Conservation (phyloP, 2,329 filamentous ascomycete species). For the Sporothrix pseudoabietina region DNA sequence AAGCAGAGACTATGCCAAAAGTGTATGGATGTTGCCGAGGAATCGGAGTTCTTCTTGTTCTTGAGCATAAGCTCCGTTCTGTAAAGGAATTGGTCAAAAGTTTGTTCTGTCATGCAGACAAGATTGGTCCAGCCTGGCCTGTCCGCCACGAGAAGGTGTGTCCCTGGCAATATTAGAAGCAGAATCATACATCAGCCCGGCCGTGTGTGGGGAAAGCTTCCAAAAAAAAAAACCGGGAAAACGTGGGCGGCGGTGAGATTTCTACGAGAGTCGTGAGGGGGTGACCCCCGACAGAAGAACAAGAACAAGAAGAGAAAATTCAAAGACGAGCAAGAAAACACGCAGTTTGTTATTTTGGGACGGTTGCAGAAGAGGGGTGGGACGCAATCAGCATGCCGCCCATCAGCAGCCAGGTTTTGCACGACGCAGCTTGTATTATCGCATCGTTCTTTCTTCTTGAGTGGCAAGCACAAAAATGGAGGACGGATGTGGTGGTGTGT, state of each 20-base stretch:
- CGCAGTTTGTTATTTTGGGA: conserved; percentile 14
- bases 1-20: not conserved
- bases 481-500: not conserved
- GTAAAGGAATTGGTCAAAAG: not conserved
- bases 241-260: not conserved
- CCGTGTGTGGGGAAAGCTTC: conserved; percentile 1
- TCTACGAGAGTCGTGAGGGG: not conserved
- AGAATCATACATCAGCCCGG: conserved; percentile 3
- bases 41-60: not conserved
- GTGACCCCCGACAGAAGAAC: not conserved
- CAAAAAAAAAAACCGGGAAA: not conserved
- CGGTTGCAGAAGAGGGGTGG: conserved; percentile 15
- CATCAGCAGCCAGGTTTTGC: conserved; percentile 11
- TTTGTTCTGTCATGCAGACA: no score
- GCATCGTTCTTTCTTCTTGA: not conserved
- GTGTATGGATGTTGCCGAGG: not conserved
- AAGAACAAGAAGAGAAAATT: not conserved
- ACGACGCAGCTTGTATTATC: not conserved
- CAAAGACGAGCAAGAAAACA: not conserved
- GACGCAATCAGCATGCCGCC: conserved; percentile 4
- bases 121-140: not conserved
- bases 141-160: not conserved
- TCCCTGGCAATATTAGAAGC: conserved; percentile 10
- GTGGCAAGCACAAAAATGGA: not conserved
- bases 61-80: not conserved